These are phyloP conservation scores for Parmelia sp. DNA, from an alignment of 495 filamentous ascomycete species.

Conservation along the genomic window DNA sequence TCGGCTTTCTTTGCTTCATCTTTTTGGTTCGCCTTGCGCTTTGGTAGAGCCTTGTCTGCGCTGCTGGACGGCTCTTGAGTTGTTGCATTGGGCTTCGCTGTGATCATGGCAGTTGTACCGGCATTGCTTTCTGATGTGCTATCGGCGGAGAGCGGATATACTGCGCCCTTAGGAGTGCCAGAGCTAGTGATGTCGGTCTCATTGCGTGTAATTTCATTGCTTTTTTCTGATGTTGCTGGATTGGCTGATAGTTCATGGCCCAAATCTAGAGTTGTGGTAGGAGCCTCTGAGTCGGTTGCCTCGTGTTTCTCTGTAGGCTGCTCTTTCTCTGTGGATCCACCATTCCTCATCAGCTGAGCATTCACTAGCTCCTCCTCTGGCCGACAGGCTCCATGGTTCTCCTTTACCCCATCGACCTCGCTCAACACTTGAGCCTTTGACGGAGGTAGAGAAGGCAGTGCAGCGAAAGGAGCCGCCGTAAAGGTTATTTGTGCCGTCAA, in stretches of 20 bases:
- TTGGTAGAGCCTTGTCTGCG: not conserved
- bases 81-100: not conserved
- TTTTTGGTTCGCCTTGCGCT: conserved; percentile 2
- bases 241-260: not conserved
- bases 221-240: not conserved
- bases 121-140: not conserved
- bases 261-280: not conserved
- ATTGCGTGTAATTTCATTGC: not conserved
- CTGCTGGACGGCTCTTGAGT: not conserved
- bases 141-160: not conserved
- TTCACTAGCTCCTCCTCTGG: not conserved
- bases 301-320: not conserved
- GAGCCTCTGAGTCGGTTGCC: not conserved
- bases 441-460: not conserved
- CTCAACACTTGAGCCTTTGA: not conserved
- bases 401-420: not conserved
- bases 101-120: not conserved
- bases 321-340: not conserved
- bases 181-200: not conserved
- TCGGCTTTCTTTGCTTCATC: not conserved
- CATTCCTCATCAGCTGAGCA: not conserved
- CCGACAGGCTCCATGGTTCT: not conserved
- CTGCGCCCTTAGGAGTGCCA: not conserved
- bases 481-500: conserved; percentile 6
- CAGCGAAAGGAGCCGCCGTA: not conserved